phyloP scores from a whole-genome alignment of 75 land plant genomes.

The Sequoiadendron giganteum region DNA sequence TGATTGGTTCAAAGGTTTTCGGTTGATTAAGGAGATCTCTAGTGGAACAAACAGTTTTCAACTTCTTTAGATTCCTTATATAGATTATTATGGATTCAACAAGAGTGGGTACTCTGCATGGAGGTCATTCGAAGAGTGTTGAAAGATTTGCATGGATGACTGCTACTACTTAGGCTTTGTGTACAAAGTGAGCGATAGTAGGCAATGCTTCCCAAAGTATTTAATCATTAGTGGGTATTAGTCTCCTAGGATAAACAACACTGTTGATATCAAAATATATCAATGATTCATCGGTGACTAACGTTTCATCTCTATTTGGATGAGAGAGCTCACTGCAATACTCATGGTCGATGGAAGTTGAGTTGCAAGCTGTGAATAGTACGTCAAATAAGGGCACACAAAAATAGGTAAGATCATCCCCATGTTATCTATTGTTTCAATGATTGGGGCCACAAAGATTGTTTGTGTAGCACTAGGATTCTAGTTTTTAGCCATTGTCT shows the following conservation, averaged over 20 bases:
- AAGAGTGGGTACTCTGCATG: background rate
- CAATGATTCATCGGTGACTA: background rate
- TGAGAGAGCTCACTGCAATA: background rate
- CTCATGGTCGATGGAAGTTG: no score
- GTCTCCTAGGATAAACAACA: conserved; percentile 14
- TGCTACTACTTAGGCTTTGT: conserved; percentile 27
- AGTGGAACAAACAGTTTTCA: no score
- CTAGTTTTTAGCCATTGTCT: conserved; percentile 14
- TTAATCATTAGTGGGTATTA: conserved; percentile 32
- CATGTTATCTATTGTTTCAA: conserved; percentile 18
- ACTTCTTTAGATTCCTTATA: background rate
- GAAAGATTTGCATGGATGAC: conserved; percentile 19
- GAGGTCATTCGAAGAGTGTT: conserved; percentile 24
- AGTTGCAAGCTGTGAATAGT: background rate
- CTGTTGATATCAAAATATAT: conserved; percentile 20
- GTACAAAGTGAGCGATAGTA: conserved; percentile 18
- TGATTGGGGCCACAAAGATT: conserved; percentile 15
- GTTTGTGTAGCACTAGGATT: no score
- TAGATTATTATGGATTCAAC: conserved; percentile 3
- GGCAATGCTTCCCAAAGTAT: conserved; percentile 27
- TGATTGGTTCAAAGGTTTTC: background rate
- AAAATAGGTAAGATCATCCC: conserved; percentile 8
- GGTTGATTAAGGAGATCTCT: background rate
- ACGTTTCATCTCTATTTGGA: background rate
- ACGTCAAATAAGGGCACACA: background rate